Base-by-base conservation (phyloP, 768 basidiomycete genomes). In the Lentinula edodes region DNA sequence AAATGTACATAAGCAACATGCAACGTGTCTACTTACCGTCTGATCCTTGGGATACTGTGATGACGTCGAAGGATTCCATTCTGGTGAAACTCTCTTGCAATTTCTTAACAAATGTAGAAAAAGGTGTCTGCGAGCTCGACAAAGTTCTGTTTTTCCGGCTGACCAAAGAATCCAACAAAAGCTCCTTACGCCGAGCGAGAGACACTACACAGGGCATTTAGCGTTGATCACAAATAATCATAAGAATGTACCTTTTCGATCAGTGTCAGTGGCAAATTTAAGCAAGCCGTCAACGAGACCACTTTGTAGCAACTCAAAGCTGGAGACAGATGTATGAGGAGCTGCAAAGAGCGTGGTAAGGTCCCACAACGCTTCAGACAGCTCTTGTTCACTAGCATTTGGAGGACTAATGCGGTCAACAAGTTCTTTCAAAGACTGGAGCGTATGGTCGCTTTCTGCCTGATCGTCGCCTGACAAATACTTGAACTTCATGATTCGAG, bases 51-150 rank as follows among this genome's bases (percentile, higher is more conserved):
- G 91, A 83, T 1, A 95, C 90, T 0, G 94, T 95, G 50, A 91
- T 85, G 7, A 99, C 97, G 43, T 98, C 95, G 64, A 97, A 98
- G 13, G 88, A 87, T 70, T 99, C 97, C 86, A 98, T 90, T 66
- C 94, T 79, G 10, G 97, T 97, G 23, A 99, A 74, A 70, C 90
- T 92, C 74, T 99, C 97, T 72, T 98, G 97, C 38, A 99, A 74
- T 66, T 96, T 95, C 80, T 96, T 98, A 58, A 98, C 93, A 38
- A 99, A 83, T 9, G 89, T 80, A 1, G 86, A 73, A 45, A 97
- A 86, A 0, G 84, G 85, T 7, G 81, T 86, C 71, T 83, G 87
- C 23, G 68, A 75, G 56, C 72, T 70, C 41, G 62, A 75, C 58
- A 81, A 62, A 7, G 71, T 73, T 65, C 80, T 84, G 32, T 76